Evolutionary conservation across 306 rosid genomes (phyloP).

Genomic region (Senna siamea): DNA sequence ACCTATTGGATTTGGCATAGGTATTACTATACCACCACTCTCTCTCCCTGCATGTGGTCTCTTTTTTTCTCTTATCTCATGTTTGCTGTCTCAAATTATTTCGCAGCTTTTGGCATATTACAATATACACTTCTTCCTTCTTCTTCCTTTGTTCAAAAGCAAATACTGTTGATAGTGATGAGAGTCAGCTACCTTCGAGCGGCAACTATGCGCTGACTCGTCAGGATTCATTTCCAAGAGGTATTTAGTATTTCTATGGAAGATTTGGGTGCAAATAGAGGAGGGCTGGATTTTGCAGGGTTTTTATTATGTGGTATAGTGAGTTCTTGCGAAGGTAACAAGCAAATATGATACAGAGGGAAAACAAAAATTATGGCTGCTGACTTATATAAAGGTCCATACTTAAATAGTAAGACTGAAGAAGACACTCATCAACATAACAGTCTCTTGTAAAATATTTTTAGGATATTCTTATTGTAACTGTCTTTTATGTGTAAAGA

Average conservation of each 20-base stretch:
- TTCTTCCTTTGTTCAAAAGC: constrained; percentile 67
- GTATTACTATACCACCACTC: constrained; percentile 45
- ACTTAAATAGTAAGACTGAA: not conserved
- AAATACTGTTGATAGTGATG: constrained; percentile 34
- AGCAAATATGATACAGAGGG: not conserved
- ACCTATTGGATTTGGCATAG: constrained; percentile 98
- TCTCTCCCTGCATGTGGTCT: not conserved
- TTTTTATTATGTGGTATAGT: constrained; percentile 14
- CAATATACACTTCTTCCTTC: constrained; percentile 83
- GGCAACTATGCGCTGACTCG: constrained; percentile 50
- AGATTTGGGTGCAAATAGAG: constrained; percentile 33
- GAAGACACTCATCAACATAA: too few species aligned
- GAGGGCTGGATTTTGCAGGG: constrained; percentile 9
- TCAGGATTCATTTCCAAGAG: constrained; percentile 47
- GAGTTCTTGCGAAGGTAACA: constrained; percentile 13
- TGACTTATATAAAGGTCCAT: constrained; percentile 32
- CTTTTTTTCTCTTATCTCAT: constrained; percentile 32
- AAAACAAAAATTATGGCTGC: constrained; percentile 7
- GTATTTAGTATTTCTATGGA: constrained; percentile 26
- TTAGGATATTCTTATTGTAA: too few species aligned
- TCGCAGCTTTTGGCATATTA: constrained; percentile 89
- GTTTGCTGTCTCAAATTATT: constrained; percentile 32
- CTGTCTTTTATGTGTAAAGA: too few species aligned
- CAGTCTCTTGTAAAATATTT: too few species aligned
- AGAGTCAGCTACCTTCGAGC: constrained; percentile 32